phyloP scores from a whole-genome alignment of 108 stramenopile species.

The Fistulifera pelliculosa region DNA sequence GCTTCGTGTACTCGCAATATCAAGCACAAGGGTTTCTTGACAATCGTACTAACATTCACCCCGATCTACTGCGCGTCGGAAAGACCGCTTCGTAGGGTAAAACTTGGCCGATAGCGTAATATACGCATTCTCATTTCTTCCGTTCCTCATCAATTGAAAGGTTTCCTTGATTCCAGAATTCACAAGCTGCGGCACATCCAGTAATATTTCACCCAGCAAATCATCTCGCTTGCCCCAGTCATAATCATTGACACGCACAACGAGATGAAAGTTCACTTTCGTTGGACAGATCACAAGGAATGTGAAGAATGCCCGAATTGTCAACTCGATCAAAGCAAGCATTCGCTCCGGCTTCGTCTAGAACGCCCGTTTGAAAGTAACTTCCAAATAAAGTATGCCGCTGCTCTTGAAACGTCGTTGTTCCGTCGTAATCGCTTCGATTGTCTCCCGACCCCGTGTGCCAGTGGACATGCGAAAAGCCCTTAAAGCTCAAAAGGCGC shows the following conservation, averaged over 20 bases:
- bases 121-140: constrained; percentile 8
- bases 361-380: constrained; percentile 11
- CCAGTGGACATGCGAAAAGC: constrained; percentile 11
- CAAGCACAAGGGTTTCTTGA: constrained; percentile 1
- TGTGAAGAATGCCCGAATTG: constrained; percentile 16
- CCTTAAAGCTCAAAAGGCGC: constrained; percentile 5
- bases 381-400: constrained; percentile 16
- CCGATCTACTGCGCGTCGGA: background rate
- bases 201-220: constrained; percentile 26
- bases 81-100: constrained; percentile 8
- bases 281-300: constrained; percentile 25
- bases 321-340: constrained; percentile 14
- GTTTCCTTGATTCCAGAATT: constrained; percentile 2
- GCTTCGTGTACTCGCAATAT: constrained; percentile 7
- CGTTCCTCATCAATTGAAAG: constrained; percentile 13
- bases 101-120: constrained; percentile 13
- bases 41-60: background rate
- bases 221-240: constrained; percentile 28
- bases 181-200: constrained; percentile 13
- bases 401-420: constrained; percentile 9
- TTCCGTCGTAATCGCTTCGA: constrained; percentile 16
- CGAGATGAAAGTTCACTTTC: constrained; percentile 7
- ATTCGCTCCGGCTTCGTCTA: constrained; percentile 20
- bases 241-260: constrained; percentile 17
- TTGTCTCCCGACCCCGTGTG: constrained; percentile 21